Evolutionary conservation across 345 rosid species (phyloP).

Genomic region (Euphorbia tirucalli): DNA sequence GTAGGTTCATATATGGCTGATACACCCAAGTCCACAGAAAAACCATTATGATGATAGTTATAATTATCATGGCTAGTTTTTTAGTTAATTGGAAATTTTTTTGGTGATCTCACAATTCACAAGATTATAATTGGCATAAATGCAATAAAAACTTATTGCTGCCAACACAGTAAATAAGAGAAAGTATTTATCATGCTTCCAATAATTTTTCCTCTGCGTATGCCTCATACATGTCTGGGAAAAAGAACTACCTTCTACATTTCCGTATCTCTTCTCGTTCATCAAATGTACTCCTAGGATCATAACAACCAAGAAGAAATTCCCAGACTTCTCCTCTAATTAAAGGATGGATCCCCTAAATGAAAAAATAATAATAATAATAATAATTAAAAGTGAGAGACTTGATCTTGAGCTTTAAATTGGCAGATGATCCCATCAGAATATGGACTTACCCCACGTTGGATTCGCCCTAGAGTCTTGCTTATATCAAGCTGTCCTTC

Average conservation of each 20-base stretch:
- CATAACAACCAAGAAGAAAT: constrained; percentile 91
- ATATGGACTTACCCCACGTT: constrained; percentile 62
- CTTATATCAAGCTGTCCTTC: constrained; percentile 78
- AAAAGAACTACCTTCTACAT: constrained; percentile 58
- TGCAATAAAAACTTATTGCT: not conserved
- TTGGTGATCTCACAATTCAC: not conserved
- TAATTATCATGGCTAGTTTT: not conserved
- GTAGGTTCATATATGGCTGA: not conserved
- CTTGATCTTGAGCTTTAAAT: not conserved
- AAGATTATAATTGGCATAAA: not conserved
- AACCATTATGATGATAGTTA: not conserved
- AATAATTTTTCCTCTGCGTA: not conserved
- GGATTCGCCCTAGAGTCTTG: constrained; percentile 78
- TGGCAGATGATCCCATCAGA: not conserved
- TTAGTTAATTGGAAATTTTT: not conserved
- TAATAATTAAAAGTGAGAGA: not conserved
- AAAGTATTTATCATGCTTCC: not conserved
- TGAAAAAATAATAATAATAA: not conserved
- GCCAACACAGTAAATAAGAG: not conserved
- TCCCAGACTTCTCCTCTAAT: constrained; percentile 99
- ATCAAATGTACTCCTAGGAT: constrained; percentile 79
- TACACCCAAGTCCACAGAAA: not conserved
- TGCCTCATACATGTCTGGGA: constrained; percentile 6
- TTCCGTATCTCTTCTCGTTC: constrained; percentile 80
- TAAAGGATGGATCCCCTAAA: constrained; percentile 90